phyloP scores from a whole-genome alignment of 177 flowering plant species.

The Vitis hybrid region DNA sequence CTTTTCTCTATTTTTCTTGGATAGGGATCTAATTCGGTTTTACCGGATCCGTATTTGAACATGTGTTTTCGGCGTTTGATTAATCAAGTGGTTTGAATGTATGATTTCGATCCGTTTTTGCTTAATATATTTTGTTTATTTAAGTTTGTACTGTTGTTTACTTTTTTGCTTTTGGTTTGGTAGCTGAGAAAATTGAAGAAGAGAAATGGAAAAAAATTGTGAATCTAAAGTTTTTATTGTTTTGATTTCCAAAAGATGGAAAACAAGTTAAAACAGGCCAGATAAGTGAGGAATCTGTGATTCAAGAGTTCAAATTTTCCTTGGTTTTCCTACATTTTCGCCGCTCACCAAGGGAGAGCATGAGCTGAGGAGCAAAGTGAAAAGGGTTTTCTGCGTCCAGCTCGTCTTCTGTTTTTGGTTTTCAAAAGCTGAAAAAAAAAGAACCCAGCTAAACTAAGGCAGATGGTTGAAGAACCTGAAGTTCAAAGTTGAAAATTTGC shows the following conservation, averaged over 20 bases:
- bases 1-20: not conserved
- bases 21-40: not conserved
- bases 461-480: too few relatives aligned
- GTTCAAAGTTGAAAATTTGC: too few relatives aligned
- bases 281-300: not conserved
- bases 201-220: not conserved
- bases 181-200: not conserved
- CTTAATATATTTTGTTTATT: not conserved
- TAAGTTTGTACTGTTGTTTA: not conserved
- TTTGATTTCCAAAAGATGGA: not conserved
- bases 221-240: not conserved
- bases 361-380: too few relatives aligned
- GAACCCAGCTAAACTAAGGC: too few relatives aligned
- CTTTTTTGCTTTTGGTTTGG: not conserved
- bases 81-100: not conserved
- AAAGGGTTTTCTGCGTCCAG: too few relatives aligned
- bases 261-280: not conserved
- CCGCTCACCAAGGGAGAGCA: too few relatives aligned
- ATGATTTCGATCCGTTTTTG: conserved; percentile 1
- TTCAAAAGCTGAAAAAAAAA: too few relatives aligned
- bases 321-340: too few relatives aligned
- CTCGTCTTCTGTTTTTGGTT: too few relatives aligned
- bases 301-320: too few relatives aligned
- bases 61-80: not conserved
- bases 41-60: not conserved